Evolutionary conservation across 306 rosid genomes (phyloP), one percentile per base, ranked within the genome.

Genomic region (Pyrus communis): DNA sequence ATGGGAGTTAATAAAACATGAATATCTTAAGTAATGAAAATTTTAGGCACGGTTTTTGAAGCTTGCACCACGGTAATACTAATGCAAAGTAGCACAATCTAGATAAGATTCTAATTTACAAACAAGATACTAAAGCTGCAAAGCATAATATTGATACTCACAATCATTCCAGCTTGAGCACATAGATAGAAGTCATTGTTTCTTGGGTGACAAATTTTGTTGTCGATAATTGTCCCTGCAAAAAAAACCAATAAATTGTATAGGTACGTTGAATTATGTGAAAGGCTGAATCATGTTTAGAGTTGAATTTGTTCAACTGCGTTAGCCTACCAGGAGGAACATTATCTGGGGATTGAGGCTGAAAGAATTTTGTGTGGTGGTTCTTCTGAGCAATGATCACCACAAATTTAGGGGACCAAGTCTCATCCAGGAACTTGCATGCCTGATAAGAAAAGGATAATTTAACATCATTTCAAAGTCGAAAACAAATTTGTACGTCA

Each of bases 101-200:
- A 74, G 19, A 58, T 7, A 31, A 11, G 22, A 27, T 17, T 38
- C 15, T 9, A 9, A 62, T 23, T 7, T 7, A 63, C 6, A 64
- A 30, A 22, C 11, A 61, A 58, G 38, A 33, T 46, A 22, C 31
- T 27, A 58, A 42, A 67, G 55, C 33, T 9, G 64, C n/a, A 67
- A 6, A 30, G 49, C 21, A 63, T 15, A 31, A 1, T 33, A 60
- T 5, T 9, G 42, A 63, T 66, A 84, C 98, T 86, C 74, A 96
- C 99, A 4, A 96, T 96, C 99, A 92, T 92, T 79, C 99, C 99
- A 11, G 96, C 97, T 78, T 96, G 99, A 0, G 99, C 98, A 79
- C 99, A 96, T 52, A 96, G 72, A 55, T 96, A 96, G 55, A 96
- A 96, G 78, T 96, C 98, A 33, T 96, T 86, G 73, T 91, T 96